Evolutionary conservation across 176 grass and related monocot species (phyloP), one percentile per base, ranked within the genome.

Genomic region (Aegilops umbellulata): DNA sequence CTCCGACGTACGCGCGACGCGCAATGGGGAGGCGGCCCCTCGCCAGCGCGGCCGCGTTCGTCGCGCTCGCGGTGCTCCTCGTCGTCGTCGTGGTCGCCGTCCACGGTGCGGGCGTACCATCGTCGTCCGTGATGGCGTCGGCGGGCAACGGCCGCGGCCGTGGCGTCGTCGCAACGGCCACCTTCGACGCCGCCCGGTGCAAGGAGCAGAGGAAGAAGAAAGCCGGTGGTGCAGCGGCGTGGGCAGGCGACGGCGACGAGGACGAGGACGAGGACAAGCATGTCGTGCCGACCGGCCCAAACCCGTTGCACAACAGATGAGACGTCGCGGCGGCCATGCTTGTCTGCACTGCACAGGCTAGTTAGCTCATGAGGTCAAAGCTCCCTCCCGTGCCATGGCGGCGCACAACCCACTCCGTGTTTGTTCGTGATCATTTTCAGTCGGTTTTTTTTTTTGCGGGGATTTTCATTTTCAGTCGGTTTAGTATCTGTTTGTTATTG

Each of bases 261-360:
- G 61, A 0, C 74, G 55, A 8, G 61, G 83, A 49, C 29, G 91
- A 89, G 9, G 85, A 91, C 70, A 85, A 87, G 80, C 32, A 90
- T 41, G 88, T 47, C 41, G 80, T 92, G 67, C 92, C 90, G 19
- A 89, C 87, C 38, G 90, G 90, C 63, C 36, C 90, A 12, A 94
- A 94, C 80, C 92, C 92, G 16, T 27, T 94, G 55, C 92, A 94
- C 84, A 94, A 94, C 68, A 57, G 60, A 51, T 80, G 80, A 86
- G 11, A 38, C 8, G 17, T 25, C 22, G 39, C n/a, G n/a, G 12
- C 30, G 20, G 20, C 27, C 19, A 70, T 32, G 63, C 70, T 78
- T 29, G 24, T 72, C 39, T 46, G 32, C 4, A 26, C 2, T 47
- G 34, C 4, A 27, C 3, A 65, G 44, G 26, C 13, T 64, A 77